These are phyloP conservation scores for Aspergillus oerlinghausenensis DNA, from an alignment of 2,329 filamentous ascomycete genomes.

Conservation along the genomic window DNA sequence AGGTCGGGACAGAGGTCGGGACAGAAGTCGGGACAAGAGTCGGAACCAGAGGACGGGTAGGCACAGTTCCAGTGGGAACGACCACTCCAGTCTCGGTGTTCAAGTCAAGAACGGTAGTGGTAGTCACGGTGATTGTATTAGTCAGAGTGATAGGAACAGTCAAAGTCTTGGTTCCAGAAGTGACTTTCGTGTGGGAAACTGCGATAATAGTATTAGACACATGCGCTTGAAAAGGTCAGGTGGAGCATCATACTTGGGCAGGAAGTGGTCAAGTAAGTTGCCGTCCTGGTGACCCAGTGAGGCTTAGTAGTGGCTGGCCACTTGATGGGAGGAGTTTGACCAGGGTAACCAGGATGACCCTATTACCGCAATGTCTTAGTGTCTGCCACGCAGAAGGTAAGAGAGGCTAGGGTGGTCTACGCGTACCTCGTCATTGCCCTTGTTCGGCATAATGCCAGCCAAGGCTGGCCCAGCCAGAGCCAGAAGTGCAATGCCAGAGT, in stretches of 20 bases:
- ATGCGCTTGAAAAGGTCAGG: background rate
- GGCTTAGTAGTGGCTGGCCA: conserved; percentile 7
- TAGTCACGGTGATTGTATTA: conserved; percentile 26
- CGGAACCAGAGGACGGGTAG: conserved; percentile 10
- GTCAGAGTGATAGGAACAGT: conserved; percentile 30
- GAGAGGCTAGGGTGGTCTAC: background rate
- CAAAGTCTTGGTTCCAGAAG: conserved; percentile 24
- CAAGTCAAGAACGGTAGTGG: conserved; percentile 23
- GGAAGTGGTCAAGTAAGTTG: conserved; percentile 31
- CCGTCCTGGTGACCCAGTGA: conserved; percentile 24
- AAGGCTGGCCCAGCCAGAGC: conserved; percentile 33
- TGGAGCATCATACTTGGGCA: conserved; percentile 27
- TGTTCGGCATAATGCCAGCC: conserved; percentile 29
- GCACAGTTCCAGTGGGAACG: conserved; percentile 9
- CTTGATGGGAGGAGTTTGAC: background rate
- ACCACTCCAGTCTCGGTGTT: conserved; percentile 7
- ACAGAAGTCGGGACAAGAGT: conserved; percentile 8
- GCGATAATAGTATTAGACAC: conserved; percentile 2
- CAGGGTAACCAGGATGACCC: background rate
- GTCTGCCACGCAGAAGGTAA: background rate
- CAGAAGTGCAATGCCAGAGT: conserved; percentile 30
- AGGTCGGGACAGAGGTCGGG: conserved; percentile 3
- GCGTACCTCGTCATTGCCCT: conserved; percentile 10
- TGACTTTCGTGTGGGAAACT: conserved; percentile 27
- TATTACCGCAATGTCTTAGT: background rate